Evolutionary conservation across 2,329 filamentous ascomycete species (phyloP).

Genomic region (Pseudogymnoascus sp.): DNA sequence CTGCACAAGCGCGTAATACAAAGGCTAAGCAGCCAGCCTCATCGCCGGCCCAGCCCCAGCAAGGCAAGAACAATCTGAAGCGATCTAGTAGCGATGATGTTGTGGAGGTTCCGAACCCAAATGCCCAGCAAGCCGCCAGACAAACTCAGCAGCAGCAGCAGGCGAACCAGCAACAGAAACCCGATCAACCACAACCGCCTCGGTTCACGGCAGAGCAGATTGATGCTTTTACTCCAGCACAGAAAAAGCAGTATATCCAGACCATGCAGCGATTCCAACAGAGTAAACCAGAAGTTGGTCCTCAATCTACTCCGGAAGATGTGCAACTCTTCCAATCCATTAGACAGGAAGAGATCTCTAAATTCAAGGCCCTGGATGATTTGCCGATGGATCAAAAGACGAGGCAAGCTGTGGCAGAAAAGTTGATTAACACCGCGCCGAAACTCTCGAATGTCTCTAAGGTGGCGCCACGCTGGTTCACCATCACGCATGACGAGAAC

Average conservation of each 20-base stretch:
- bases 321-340: conserved; percentile 14
- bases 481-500: conserved; percentile 26
- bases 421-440: conserved; percentile 18
- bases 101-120: conserved; percentile 37
- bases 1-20: not conserved
- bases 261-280: conserved; percentile 7
- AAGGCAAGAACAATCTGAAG: conserved; percentile 37
- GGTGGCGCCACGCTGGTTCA: conserved; percentile 27
- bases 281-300: not conserved
- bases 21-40: conserved; percentile 16
- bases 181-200: conserved; percentile 29
- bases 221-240: conserved; percentile 26
- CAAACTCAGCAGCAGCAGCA: conserved; percentile 16
- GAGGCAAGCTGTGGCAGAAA: conserved; percentile 19
- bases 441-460: conserved; percentile 24
- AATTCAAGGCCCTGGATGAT: conserved; percentile 20
- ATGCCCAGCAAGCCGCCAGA: conserved; percentile 20
- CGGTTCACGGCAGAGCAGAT: conserved; percentile 26
- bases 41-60: conserved; percentile 27
- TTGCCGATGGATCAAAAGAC: conserved; percentile 27
- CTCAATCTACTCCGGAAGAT: not conserved
- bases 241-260: conserved; percentile 20
- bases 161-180: conserved; percentile 27
- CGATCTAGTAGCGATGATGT: conserved; percentile 40
- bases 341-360: conserved; percentile 22